A percentile compares a stretch with the other conserved stretches of the same genome.
Conservation (phyloP, 2,329 filamentous ascomycete genomes). For the Penicillium corylophilum region DNA sequence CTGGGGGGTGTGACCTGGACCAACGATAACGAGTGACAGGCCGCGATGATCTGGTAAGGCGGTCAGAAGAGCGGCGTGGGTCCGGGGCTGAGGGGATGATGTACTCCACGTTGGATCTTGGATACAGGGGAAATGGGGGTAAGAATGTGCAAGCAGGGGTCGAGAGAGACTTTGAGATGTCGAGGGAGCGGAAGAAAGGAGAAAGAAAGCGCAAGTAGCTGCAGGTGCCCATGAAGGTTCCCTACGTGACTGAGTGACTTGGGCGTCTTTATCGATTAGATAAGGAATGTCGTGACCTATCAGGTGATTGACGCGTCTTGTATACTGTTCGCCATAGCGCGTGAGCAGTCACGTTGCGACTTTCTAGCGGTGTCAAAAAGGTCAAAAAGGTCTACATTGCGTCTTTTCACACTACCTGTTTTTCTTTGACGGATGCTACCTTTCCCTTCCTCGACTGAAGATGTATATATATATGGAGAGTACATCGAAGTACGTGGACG, state of each 20-base stretch:
- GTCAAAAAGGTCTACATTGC: not conserved
- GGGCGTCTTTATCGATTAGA: constrained; percentile 20
- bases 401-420: not conserved
- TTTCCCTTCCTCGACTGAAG: not conserved
- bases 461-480: too few species aligned
- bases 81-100: constrained; percentile 1
- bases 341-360: not conserved
- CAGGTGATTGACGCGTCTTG: not conserved
- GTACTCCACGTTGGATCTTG: not conserved
- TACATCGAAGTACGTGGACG: not conserved
- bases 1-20: constrained; percentile 27
- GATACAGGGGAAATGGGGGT: not conserved
- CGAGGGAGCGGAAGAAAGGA: constrained; percentile 9
- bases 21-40: constrained; percentile 34
- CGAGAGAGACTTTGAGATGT: not conserved
- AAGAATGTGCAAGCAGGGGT: not conserved
- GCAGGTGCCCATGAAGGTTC: constrained; percentile 11
- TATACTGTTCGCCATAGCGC: not conserved
- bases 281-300: constrained; percentile 11
- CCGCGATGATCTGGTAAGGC: constrained; percentile 28
- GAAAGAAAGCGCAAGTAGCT: constrained; percentile 1
- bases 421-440: not conserved
- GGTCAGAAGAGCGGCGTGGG: constrained; percentile 34
- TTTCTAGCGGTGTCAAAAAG: too few species aligned
- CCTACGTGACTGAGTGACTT: not conserved